Evolutionary conservation across 2,329 filamentous ascomycete genomes (phyloP), one percentile per base, ranked within the genome.

Genomic region (Leptosphaerulina australis): DNA sequence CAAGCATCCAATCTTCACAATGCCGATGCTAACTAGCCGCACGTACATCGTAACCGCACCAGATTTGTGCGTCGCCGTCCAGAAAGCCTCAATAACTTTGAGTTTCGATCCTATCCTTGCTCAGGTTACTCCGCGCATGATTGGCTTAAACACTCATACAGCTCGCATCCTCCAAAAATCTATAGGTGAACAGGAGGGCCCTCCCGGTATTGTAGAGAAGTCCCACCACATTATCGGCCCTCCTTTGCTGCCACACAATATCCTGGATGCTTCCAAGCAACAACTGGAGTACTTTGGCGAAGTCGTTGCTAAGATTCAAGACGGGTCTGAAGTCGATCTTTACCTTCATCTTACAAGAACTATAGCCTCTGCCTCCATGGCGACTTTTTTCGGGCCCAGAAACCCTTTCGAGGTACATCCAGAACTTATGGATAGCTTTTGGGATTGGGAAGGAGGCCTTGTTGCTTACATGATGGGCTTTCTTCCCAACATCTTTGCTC

Each of bases 11-110:
- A 75, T 78, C 45, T 77, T 72, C 40, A 79, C 79, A 0, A 60
- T 81, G 3, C 76, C 74, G 9, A 76, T 80, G 63, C 63, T 78
- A 20, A 72, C 66, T 37, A 62, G 69, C 28, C 76, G 77, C 43
- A 62, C 77, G 17, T 82, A 82, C 58, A 49, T 75, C n/a, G 71
- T 80, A 17, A 75, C 67, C 33, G 69, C 72, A 4, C 74, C 79
- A 1, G 40, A 60, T 1, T 58, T 81, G 3, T 65, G 76, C 12
- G 68, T 72, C 18, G 59, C 70, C 5, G 70, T 75, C 10, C 69
- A 77, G 25, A 73, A 76, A 17, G 68, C 67, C 15, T 62, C 65
- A 22, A 74, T 75, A 29, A 67, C 70, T 17, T 62, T 80, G 17
- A 72, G 69, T 0, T 79, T 80, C 56, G 74, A 76, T 26, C 71